Evolutionary conservation across 1,284 basidiomycete species (phyloP).

Genomic region (Irpex lacteus): DNA sequence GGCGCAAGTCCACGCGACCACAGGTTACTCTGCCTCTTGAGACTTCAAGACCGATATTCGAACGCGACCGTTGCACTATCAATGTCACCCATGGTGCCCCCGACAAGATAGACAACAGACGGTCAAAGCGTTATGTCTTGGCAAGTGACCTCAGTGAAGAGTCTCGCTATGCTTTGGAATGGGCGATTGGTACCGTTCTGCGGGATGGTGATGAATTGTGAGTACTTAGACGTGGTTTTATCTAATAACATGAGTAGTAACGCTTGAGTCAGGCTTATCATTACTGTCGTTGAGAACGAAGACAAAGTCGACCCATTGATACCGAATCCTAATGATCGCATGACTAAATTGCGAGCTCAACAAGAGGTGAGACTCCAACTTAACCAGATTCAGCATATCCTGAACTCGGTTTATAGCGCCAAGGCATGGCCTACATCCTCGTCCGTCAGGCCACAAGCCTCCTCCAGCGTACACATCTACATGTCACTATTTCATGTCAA

Average conservation of each 20-base stretch:
- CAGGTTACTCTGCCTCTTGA: conserved; percentile 61
- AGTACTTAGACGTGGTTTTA: conserved; percentile 20
- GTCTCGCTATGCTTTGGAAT: conserved; percentile 88
- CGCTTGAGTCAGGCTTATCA: conserved; percentile 54
- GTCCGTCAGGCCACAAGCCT: conserved; percentile 86
- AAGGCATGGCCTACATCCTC: conserved; percentile 85
- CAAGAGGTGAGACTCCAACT: conserved; percentile 65
- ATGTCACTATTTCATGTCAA: conserved; percentile 88
- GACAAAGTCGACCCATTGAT: conserved; percentile 86
- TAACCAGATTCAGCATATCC: neutral
- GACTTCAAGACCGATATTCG: conserved; percentile 80
- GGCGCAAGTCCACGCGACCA: conserved; percentile 55
- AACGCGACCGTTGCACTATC: conserved; percentile 91
- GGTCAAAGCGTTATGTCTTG: conserved; percentile 78
- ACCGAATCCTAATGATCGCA: conserved; percentile 67
- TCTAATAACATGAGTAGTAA: conserved; percentile 8
- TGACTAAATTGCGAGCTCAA: conserved; percentile 78
- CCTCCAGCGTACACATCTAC: conserved; percentile 85
- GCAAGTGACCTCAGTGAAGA: conserved; percentile 95
- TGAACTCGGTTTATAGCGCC: conserved; percentile 53
- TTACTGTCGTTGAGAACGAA: conserved; percentile 93
- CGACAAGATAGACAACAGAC: conserved; percentile 50
- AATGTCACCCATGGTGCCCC: conserved; percentile 85
- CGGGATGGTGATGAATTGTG: conserved; percentile 91
- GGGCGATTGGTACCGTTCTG: conserved; percentile 95